phyloP scores from a whole-genome alignment of 768 basidiomycete genomes.

The Termitomyces sp. region DNA sequence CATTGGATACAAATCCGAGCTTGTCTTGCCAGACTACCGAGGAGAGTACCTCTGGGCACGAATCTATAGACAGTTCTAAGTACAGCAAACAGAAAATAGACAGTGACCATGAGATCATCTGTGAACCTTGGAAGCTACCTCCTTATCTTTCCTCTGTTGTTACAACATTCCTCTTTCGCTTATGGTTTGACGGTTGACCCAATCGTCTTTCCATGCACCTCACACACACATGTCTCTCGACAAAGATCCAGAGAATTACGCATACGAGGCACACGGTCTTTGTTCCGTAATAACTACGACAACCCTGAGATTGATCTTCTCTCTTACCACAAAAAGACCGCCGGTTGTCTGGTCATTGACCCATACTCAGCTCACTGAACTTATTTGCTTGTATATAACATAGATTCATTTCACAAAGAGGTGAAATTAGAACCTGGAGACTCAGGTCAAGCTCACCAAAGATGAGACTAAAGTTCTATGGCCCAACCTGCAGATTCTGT shows the following conservation, averaged over 20 bases:
- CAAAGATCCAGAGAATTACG: constrained; percentile 14
- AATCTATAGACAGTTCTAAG: neutral
- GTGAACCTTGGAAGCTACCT: neutral
- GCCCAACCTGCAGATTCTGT: constrained; percentile 60
- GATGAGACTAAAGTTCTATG: constrained; percentile 59
- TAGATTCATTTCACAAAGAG: constrained; percentile 34
- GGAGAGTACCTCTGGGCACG: no score
- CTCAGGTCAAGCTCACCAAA: constrained; percentile 46
- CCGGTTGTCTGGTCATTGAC: constrained; percentile 57
- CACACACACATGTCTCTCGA: constrained; percentile 21
- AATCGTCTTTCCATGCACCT: neutral
- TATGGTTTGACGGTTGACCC: neutral
- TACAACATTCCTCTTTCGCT: no score
- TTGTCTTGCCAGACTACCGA: neutral
- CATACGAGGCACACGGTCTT: constrained; percentile 9
- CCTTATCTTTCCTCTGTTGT: neutral
- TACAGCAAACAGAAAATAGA: neutral
- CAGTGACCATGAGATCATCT: neutral
- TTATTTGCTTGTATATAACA: neutral
- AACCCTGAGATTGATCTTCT: constrained; percentile 24
- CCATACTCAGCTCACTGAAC: constrained; percentile 38
- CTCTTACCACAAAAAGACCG: constrained; percentile 47
- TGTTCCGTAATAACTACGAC: constrained; percentile 5
- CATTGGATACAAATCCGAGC: no score
- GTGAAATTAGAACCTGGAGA: constrained; percentile 59